These are phyloP conservation scores for Globisporangium apiculatum DNA, from an alignment of 352 stramenopile species.

Conservation along the genomic window DNA sequence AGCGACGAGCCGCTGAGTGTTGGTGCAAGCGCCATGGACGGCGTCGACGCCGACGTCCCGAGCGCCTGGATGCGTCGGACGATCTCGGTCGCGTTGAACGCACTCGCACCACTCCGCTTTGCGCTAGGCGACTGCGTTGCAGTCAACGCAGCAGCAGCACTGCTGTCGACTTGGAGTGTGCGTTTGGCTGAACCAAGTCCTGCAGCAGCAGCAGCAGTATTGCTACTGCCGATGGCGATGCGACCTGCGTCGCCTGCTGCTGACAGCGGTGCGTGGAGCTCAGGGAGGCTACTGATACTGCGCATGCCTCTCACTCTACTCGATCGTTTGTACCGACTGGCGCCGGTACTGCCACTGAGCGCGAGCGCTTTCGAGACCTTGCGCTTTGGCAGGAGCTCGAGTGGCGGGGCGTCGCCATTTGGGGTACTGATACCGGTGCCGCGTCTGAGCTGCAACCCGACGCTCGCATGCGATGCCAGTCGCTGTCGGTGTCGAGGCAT, in stretches of 20 bases:
- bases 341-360: background rate
- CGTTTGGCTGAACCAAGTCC: background rate
- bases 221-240: background rate
- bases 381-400: constrained; percentile 5
- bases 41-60: constrained; percentile 33
- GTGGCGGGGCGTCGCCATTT: background rate
- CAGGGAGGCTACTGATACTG: constrained; percentile 29
- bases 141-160: background rate
- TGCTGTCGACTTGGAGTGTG: background rate
- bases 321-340: constrained; percentile 2
- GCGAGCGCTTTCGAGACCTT: constrained; percentile 10
- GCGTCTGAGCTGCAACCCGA: too few species aligned
- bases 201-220: background rate
- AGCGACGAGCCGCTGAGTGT: too few species aligned
- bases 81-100: constrained; percentile 37
- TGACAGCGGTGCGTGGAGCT: constrained; percentile 19
- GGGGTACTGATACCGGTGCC: too few species aligned
- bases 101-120: background rate
- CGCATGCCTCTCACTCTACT: constrained; percentile 11
- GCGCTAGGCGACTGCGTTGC: constrained; percentile 1
- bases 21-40: constrained; percentile 5
- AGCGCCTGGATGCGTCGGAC: constrained; percentile 48
- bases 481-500: background rate
- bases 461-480: background rate
- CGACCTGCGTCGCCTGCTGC: background rate